Percentiles rank a stretch among this genome's conserved stretches.
Conservation (phyloP, 1,284 basidiomycete genomes). For the Ustilago esculenta region DNA sequence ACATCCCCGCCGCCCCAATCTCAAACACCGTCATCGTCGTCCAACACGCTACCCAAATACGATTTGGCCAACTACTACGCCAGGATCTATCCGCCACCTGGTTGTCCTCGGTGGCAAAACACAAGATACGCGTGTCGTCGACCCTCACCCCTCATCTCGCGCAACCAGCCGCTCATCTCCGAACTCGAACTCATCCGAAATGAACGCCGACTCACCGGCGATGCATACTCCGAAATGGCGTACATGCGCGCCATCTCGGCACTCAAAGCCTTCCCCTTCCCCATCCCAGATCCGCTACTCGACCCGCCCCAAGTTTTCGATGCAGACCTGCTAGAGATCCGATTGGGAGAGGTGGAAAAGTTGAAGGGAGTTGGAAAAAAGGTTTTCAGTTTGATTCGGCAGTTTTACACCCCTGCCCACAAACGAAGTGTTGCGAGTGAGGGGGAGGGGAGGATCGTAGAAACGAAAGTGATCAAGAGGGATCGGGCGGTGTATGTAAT, state of each 20-base stretch:
- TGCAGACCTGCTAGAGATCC: constrained; percentile 6
- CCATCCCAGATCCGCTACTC: constrained; percentile 22
- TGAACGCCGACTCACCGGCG: constrained; percentile 57
- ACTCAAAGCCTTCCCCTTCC: constrained; percentile 57
- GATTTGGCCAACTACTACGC: constrained; percentile 6
- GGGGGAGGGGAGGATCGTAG: constrained; percentile 41
- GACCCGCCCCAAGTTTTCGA: constrained; percentile 7
- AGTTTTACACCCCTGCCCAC: constrained; percentile 51
- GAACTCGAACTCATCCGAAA: constrained; percentile 56
- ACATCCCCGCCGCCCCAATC: background rate
- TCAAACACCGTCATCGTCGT: background rate
- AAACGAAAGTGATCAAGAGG: constrained; percentile 52
- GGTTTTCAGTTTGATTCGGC: constrained; percentile 47
- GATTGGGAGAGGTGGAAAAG: constrained; percentile 28
- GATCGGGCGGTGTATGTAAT: constrained; percentile 55
- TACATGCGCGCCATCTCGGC: constrained; percentile 61
- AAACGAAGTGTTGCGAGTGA: too few species aligned
- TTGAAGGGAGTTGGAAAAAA: constrained; percentile 62
- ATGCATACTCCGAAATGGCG: constrained; percentile 53
- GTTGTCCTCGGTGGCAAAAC: constrained; percentile 37
- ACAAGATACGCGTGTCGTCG: constrained; percentile 50
- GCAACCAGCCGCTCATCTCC: constrained; percentile 57
- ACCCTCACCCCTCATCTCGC: constrained; percentile 52
- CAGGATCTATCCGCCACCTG: constrained; percentile 8
- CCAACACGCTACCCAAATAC: background rate